phyloP scores from a whole-genome alignment of 73 alveolate genomes.

The Symbiodinium natans region DNA sequence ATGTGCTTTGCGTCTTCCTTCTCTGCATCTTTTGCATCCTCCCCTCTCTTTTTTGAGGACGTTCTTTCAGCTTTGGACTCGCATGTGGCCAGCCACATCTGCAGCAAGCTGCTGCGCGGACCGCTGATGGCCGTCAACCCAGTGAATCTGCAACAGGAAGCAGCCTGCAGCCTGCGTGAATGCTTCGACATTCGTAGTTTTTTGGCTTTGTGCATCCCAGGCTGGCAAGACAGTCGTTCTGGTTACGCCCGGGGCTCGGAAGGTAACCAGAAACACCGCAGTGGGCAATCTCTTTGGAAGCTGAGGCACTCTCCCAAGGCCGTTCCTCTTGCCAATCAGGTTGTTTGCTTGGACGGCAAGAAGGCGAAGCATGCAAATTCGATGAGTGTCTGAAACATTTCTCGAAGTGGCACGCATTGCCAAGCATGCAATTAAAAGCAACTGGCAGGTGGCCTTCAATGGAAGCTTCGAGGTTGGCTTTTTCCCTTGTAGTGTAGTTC shows the following conservation, averaged over 20 bases:
- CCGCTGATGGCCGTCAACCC: slow-evolving; percentile 26
- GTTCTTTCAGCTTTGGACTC: slow-evolving; percentile 73
- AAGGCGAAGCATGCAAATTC: too few species aligned
- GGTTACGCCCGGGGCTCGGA: slow-evolving; percentile 10
- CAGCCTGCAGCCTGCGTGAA: not conserved
- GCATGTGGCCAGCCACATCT: slow-evolving; percentile 95
- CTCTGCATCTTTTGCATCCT: not conserved
- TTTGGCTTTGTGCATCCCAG: not conserved
- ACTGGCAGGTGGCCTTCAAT: slow-evolving; percentile 54
- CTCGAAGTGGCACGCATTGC: too few species aligned
- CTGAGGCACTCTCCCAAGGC: slow-evolving; percentile 86
- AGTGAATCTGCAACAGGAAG: not conserved
- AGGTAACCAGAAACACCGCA: too few species aligned
- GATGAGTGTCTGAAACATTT: too few species aligned
- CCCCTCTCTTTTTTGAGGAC: not conserved
- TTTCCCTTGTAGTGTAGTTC: too few species aligned
- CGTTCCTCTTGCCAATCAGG: slow-evolving; percentile 54
- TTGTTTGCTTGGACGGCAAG: slow-evolving; percentile 79
- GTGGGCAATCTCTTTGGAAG: not conserved
- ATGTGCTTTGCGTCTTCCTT: too few species aligned
- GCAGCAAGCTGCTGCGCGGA: slow-evolving; percentile 57
- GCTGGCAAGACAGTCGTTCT: slow-evolving; percentile 79
- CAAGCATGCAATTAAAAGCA: not conserved
- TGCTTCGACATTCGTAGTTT: not conserved
- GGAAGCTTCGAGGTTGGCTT: slow-evolving; percentile 63